Evolutionary conservation across 192 early-diverging fungal species (phyloP).

Genomic region (Cetraspora pellucida): DNA sequence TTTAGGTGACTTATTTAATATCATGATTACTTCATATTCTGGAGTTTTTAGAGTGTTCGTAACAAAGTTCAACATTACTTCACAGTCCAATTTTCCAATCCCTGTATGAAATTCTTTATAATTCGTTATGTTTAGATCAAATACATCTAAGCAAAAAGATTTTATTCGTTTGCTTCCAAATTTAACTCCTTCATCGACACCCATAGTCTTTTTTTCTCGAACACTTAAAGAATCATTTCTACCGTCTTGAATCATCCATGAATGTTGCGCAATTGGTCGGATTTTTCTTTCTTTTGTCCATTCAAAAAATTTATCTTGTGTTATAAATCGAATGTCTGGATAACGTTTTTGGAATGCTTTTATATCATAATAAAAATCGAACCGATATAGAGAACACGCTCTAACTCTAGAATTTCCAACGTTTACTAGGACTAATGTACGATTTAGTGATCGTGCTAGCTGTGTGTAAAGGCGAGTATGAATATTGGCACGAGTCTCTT

Average conservation of each 20-base stretch:
- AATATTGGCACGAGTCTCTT: not conserved
- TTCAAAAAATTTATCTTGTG: not conserved
- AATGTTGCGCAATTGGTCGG: not conserved
- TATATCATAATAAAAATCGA: slow-evolving; percentile 25
- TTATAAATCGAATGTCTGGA: slow-evolving; percentile 7
- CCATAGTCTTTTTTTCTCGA: not conserved
- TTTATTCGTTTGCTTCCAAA: not conserved
- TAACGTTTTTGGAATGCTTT: not conserved
- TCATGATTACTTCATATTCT: not conserved
- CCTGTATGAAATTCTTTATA: slow-evolving; percentile 15
- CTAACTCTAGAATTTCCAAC: not conserved
- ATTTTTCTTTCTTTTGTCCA: slow-evolving; percentile 7
- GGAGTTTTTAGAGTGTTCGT: not conserved
- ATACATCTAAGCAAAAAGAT: not conserved
- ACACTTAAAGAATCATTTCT: not conserved
- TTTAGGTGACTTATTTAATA: not conserved
- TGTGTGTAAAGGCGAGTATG: not conserved
- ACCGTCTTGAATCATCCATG: too few species aligned
- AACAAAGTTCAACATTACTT: not conserved
- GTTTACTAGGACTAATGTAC: not conserved
- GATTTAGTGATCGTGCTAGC: not conserved
- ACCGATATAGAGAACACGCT: not conserved
- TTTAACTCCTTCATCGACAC: not conserved
- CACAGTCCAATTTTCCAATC: not conserved
- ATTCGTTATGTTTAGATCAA: not conserved